Conservation (phyloP, 257 asterid genomes). For the Solanum stenotomum region DNA sequence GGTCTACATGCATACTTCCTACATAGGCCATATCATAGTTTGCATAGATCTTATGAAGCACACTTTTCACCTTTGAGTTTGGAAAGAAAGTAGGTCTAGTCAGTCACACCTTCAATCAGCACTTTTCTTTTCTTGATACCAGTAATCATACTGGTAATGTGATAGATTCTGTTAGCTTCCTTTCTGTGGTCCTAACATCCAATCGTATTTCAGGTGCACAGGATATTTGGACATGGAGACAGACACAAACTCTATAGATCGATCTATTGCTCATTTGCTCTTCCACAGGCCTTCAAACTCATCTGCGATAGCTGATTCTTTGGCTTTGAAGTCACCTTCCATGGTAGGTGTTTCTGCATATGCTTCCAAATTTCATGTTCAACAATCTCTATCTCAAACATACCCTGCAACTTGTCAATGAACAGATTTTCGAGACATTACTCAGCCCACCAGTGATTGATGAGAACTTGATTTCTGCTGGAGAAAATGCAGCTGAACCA, state of each 20-base stretch:
- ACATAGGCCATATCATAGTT: not conserved
- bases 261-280: constrained; percentile 77
- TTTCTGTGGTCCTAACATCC: not conserved
- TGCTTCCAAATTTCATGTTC: not conserved
- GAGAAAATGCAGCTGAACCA: constrained; percentile 15
- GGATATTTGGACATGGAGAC: constrained; percentile 60
- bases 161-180: not conserved
- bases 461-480: constrained; percentile 14
- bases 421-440: constrained; percentile 40
- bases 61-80: not conserved
- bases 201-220: constrained; percentile 20
- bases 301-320: constrained; percentile 12
- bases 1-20: not conserved
- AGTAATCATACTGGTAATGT: not conserved
- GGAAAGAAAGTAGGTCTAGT: not conserved
- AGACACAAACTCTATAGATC: constrained; percentile 74
- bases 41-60: not conserved
- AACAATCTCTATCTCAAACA: constrained; percentile 6
- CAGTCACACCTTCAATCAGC: not conserved
- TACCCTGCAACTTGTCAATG: constrained; percentile 6
- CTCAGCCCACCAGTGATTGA: constrained; percentile 19
- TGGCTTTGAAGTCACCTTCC: constrained; percentile 23
- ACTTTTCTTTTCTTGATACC: not conserved
- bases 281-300: constrained; percentile 60
- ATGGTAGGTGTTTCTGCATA: constrained; percentile 19